phyloP scores from a whole-genome alignment of 371 early-diverging fungal species.

The Mucor mucedo region DNA sequence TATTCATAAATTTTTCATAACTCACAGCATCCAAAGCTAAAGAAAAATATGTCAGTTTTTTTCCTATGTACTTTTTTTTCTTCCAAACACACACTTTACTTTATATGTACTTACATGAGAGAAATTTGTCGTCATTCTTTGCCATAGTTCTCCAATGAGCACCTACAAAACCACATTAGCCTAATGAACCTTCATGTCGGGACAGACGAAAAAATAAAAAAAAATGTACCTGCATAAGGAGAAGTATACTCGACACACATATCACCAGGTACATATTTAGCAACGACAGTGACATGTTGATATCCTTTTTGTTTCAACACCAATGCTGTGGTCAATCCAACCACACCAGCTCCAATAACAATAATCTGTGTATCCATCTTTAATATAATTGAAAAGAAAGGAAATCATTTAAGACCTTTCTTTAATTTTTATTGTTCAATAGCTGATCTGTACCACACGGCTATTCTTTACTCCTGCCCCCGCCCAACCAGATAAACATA shows the following conservation, averaged over 20 bases:
- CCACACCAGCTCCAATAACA: conserved; percentile 79
- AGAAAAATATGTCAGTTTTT: neutral
- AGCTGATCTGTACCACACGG: too few species aligned
- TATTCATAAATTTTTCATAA: conserved; percentile 46
- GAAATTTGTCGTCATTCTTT: conserved; percentile 35
- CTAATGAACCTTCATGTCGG: neutral
- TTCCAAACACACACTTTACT: neutral
- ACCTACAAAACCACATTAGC: conserved; percentile 23
- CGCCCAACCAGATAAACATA: too few species aligned
- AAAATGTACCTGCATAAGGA: conserved; percentile 67
- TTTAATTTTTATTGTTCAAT: too few species aligned
- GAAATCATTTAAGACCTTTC: neutral
- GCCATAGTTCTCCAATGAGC: conserved; percentile 81
- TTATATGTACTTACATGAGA: conserved; percentile 46
- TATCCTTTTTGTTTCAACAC: conserved; percentile 57
- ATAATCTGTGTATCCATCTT: conserved; percentile 22
- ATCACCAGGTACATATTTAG: conserved; percentile 64
- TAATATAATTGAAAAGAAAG: neutral
- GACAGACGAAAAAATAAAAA: neutral
- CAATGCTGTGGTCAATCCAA: conserved; percentile 72
- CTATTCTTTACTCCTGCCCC: too few species aligned
- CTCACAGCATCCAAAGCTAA: conserved; percentile 54
- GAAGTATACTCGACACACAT: conserved; percentile 67
- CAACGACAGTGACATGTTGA: conserved; percentile 56
- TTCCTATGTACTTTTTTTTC: neutral